Evolutionary conservation across 2,329 filamentous ascomycete species (phyloP), one percentile per base, ranked within the genome.

Genomic region (Cadophora gregata): DNA sequence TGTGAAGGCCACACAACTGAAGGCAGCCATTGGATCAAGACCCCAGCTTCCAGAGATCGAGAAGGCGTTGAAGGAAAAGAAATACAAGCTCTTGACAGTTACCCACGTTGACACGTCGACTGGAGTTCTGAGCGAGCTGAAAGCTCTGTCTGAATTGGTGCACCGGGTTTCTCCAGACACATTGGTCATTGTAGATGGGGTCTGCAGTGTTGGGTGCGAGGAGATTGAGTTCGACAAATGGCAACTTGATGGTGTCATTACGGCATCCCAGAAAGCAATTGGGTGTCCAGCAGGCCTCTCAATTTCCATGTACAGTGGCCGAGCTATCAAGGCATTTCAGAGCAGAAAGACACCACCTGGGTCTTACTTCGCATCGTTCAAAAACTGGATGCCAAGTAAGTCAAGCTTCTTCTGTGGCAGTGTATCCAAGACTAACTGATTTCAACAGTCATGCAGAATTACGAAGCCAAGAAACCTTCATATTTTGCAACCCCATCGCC

Each of bases 101-200:
- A 99, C 96, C 12, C 96, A 99, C 79, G 95, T 97, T 69, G 96
- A 99, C 78, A 99, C 96, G 27, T 97, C 94, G 4, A 99, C 96
- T 45, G 96, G 96, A 73, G 96, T 99, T 29, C 83, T 99, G 59
- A 97, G 92, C 77, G 94, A 98, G 79, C 87, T 98, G 75, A 90
- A 96, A 84, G 84, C 88, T 65, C 83, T 99, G 65, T 88, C 93
- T 38, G 91, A 94, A 77, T 83, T 96, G 59, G 92, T 98, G 61
- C 91, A 91, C 78, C 86, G 86, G 62, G 92, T 97, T 70, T 97
- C 93, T 69, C 96, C 96, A 0, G 90, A 97, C 62, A 99, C 96
- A 0, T 85, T 99, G 64, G 82, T 99, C 68, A 86, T 98, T 61
- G 95, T 97, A 64, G 96, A 99, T 77, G 96, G 95, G 70, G 96